Percentiles rank a stretch among this genome's conserved stretches.
phyloP scores from a whole-genome alignment of 768 basidiomycete genomes.

The Boletus fagicola region DNA sequence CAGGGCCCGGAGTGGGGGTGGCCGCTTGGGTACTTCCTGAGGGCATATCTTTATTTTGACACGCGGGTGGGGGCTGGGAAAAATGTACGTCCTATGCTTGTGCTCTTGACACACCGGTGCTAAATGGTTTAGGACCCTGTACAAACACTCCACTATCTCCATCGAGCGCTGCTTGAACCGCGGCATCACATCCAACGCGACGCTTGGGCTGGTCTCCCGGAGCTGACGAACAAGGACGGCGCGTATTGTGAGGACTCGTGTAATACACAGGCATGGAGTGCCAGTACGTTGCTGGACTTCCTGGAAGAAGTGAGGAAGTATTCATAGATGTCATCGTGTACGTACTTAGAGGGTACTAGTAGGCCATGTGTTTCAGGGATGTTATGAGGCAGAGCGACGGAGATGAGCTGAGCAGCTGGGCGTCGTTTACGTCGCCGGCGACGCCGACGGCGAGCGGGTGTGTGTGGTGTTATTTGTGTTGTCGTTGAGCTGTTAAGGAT shows the following conservation, averaged over 20 bases:
- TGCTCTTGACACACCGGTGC: background rate
- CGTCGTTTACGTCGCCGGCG: background rate
- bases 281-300: conserved; percentile 89
- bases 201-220: conserved; percentile 92
- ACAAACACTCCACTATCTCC: conserved; percentile 77
- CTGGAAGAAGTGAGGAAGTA: conserved; percentile 57
- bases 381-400: background rate
- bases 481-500: conserved; percentile 4
- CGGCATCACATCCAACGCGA: conserved; percentile 75
- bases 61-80: conserved; percentile 62
- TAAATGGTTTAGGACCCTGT: conserved; percentile 52
- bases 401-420: conserved; percentile 3
- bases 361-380: background rate
- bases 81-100: conserved; percentile 45
- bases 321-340: conserved; percentile 11
- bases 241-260: conserved; percentile 85
- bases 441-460: background rate
- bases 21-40: conserved; percentile 93
- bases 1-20: conserved; percentile 95
- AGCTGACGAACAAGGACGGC: conserved; percentile 86
- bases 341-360: background rate
- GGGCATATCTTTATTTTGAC: conserved; percentile 91
- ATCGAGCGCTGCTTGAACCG: conserved; percentile 65
- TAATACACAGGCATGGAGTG: conserved; percentile 94
- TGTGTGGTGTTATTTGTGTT: conserved; percentile 31